Percentiles rank a stretch among this genome's conserved stretches.
phyloP scores from a whole-genome alignment of 2,329 filamentous ascomycete genomes.

The Xylaria sp. region DNA sequence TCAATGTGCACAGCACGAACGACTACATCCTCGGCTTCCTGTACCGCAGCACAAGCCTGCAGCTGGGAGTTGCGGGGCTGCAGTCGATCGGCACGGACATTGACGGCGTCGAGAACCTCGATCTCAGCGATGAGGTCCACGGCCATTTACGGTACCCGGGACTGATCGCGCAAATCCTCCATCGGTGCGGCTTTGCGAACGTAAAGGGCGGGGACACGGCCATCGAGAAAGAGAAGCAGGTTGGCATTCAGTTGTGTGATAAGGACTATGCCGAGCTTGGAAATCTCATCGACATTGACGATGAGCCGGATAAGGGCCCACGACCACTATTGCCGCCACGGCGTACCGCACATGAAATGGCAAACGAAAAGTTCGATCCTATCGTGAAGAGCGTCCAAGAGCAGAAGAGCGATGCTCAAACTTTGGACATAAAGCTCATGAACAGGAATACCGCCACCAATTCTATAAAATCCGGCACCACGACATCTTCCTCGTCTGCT shows the following conservation, averaged over 20 bases:
- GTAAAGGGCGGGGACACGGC: conserved; percentile 55
- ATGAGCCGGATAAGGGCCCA: conserved; percentile 35
- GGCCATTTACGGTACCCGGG: conserved; percentile 64
- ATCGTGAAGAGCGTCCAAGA: conserved; percentile 42
- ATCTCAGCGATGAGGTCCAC: conserved; percentile 62
- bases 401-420: conserved; percentile 40
- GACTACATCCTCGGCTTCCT: conserved; percentile 89
- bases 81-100: conserved; percentile 74
- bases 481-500: conserved; percentile 1
- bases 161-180: conserved; percentile 62
- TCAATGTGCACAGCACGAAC: conserved; percentile 89
- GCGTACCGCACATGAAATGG: conserved; percentile 35
- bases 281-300: conserved; percentile 56
- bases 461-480: conserved; percentile 5
- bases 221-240: conserved; percentile 59
- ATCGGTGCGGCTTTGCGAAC: conserved; percentile 61
- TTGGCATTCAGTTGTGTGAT: conserved; percentile 50
- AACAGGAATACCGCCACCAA: background rate
- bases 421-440: conserved; percentile 36
- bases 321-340: conserved; percentile 35
- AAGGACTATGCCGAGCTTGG: conserved; percentile 48
- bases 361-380: conserved; percentile 46
- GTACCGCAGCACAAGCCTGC: conserved; percentile 84
- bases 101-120: conserved; percentile 69
- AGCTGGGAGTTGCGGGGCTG: conserved; percentile 84